These are phyloP conservation scores for Epichloe sp. DNA, from an alignment of 2,329 filamentous ascomycete genomes.

Conservation along the genomic window DNA sequence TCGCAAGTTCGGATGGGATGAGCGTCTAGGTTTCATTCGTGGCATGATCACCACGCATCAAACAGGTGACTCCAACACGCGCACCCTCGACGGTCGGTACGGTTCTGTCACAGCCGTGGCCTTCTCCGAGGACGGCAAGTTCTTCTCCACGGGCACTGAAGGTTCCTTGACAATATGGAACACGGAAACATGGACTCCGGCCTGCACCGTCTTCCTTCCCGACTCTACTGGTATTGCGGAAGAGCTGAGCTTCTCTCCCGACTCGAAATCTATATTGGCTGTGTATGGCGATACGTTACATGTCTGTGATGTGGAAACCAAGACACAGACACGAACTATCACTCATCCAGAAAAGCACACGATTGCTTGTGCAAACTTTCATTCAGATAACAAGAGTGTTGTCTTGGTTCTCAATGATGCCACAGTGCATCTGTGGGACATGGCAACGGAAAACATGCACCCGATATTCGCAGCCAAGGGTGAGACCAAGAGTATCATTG, in stretches of 20 bases:
- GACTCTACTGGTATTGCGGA: conserved; percentile 6
- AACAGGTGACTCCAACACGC: conserved; percentile 5
- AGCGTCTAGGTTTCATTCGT: conserved; percentile 10
- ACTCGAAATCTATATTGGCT: conserved; percentile 6
- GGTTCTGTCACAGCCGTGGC: conserved; percentile 6
- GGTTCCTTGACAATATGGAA: conserved; percentile 6
- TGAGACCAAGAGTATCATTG: conserved; percentile 7
- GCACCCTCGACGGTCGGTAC: conserved; percentile 6
- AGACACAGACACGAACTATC: background rate
- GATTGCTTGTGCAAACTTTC: conserved; percentile 7
- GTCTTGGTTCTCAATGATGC: conserved; percentile 6
- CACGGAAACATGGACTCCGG: background rate
- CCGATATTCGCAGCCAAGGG: conserved; percentile 7
- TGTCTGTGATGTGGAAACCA: conserved; percentile 5
- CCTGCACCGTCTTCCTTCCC: conserved; percentile 6
- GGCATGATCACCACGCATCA: conserved; percentile 6
- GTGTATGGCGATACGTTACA: conserved; percentile 6
- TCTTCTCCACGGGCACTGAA: conserved; percentile 6
- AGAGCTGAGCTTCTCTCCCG: conserved; percentile 6
- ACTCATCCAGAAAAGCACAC: conserved; percentile 3
- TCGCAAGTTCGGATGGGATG: conserved; percentile 6
- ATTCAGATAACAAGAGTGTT: conserved; percentile 4
- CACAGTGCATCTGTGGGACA: conserved; percentile 6
- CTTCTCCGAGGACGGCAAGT: conserved; percentile 6
- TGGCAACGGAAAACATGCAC: background rate